Conservation (phyloP, 2,329 filamentous ascomycete species). For the Arthrobotrys iridis region DNA sequence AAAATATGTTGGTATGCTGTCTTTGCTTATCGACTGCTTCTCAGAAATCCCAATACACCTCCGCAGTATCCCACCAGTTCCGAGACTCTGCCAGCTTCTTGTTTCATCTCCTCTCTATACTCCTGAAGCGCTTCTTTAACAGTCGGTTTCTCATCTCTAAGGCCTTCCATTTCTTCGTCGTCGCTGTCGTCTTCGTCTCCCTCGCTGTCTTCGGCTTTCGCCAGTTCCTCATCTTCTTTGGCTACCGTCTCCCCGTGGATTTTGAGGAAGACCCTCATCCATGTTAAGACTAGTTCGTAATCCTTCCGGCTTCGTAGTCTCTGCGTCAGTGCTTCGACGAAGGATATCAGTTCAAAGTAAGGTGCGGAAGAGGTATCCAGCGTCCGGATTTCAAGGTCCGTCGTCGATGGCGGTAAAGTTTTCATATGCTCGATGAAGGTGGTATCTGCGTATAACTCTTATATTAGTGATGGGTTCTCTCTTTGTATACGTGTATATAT, state of each 20-base stretch:
- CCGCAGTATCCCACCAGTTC: slow-evolving; percentile 85
- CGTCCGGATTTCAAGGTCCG: slow-evolving; percentile 90
- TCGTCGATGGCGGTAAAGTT: slow-evolving; percentile 80
- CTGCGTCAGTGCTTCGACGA: slow-evolving; percentile 81
- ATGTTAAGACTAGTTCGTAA: slow-evolving; percentile 93
- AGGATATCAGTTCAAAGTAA: slow-evolving; percentile 77
- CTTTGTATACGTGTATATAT: no score
- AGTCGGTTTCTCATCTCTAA: slow-evolving; percentile 31
- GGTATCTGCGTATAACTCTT: slow-evolving; percentile 64
- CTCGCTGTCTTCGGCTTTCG: slow-evolving; percentile 48
- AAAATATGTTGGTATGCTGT: background rate
- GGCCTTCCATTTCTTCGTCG: slow-evolving; percentile 57
- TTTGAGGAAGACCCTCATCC: slow-evolving; percentile 94
- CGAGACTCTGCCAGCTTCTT: slow-evolving; percentile 76
- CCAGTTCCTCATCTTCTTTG: slow-evolving; percentile 49
- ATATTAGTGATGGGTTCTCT: background rate
- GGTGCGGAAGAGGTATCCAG: slow-evolving; percentile 65
- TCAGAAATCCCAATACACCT: slow-evolving; percentile 84
- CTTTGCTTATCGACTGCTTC: slow-evolving; percentile 64
- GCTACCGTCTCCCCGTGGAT: slow-evolving; percentile 75
- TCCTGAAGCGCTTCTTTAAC: slow-evolving; percentile 68
- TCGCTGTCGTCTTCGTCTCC: slow-evolving; percentile 63
- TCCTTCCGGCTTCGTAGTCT: slow-evolving; percentile 76
- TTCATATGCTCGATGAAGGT: slow-evolving; percentile 82
- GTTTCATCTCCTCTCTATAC: slow-evolving; percentile 78